Percentiles rank a stretch among this genome's conserved stretches.
phyloP scores from a whole-genome alignment of 2,329 filamentous ascomycete genomes.

The Onygenales sp. region DNA sequence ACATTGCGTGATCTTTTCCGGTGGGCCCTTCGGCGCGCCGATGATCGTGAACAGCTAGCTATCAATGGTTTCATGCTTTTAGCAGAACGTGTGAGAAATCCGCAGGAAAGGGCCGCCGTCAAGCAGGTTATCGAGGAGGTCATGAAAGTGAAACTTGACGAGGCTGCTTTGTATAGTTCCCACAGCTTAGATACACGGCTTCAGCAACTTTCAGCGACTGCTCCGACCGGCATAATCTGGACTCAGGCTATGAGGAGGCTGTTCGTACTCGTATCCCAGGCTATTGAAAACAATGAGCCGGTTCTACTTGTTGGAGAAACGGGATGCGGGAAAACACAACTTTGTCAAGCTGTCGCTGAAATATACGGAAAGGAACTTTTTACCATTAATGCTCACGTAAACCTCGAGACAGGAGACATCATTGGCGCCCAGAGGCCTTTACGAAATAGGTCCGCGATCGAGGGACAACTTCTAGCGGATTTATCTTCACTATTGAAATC shows the following conservation, averaged over 20 bases:
- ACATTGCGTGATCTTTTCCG: constrained; percentile 91
- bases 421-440: constrained; percentile 92
- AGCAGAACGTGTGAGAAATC: constrained; percentile 85
- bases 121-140: constrained; percentile 81
- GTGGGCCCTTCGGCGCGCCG: constrained; percentile 80
- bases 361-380: constrained; percentile 66
- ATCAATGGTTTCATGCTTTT: constrained; percentile 93
- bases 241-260: constrained; percentile 88
- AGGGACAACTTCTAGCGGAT: constrained; percentile 56
- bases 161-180: constrained; percentile 61
- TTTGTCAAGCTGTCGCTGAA: constrained; percentile 85
- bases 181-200: constrained; percentile 48
- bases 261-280: constrained; percentile 79
- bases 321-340: constrained; percentile 93
- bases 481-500: constrained; percentile 40
- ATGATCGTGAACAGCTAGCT: constrained; percentile 80
- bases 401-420: constrained; percentile 92
- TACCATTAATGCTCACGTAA: constrained; percentile 95
- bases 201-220: constrained; percentile 26
- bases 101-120: constrained; percentile 74
- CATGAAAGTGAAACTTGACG: constrained; percentile 76
- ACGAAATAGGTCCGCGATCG: constrained; percentile 67
- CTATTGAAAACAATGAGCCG: constrained; percentile 82
- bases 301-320: constrained; percentile 93
- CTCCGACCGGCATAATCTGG: constrained; percentile 63